Percentiles rank a stretch among this genome's conserved stretches.
phyloP scores from a whole-genome alignment of 2,329 filamentous ascomycete genomes.

The Colletotrichum destructivum region DNA sequence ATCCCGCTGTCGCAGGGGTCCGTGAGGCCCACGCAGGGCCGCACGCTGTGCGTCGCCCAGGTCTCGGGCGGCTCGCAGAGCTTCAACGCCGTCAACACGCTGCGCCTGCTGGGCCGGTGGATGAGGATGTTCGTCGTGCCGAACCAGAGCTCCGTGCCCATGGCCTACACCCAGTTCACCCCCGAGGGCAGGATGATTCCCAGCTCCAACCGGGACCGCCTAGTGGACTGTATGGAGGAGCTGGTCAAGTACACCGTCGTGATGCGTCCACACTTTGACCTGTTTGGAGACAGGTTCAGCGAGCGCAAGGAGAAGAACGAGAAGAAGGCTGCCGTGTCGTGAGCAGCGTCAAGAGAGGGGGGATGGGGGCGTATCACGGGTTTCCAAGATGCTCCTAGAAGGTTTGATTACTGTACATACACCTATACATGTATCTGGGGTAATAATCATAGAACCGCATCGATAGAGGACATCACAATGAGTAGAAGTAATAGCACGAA shows the following conservation, averaged over 20 bases:
- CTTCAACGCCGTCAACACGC: slow-evolving; percentile 77
- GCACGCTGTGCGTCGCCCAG: slow-evolving; percentile 74
- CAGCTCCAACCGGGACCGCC: slow-evolving; percentile 70
- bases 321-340: slow-evolving; percentile 10
- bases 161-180: slow-evolving; percentile 73
- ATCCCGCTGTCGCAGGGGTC: slow-evolving; percentile 74
- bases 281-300: slow-evolving; percentile 76
- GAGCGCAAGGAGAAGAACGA: slow-evolving; percentile 63
- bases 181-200: slow-evolving; percentile 66
- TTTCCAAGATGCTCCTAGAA: too few relatives aligned
- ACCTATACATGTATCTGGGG: too few relatives aligned
- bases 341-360: neutral
- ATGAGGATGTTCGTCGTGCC: slow-evolving; percentile 79
- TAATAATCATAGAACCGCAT: too few relatives aligned
- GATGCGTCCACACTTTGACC: slow-evolving; percentile 72
- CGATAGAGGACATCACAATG: too few relatives aligned
- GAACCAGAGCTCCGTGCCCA: slow-evolving; percentile 76
- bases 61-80: slow-evolving; percentile 76
- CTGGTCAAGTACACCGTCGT: slow-evolving; percentile 78
- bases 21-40: slow-evolving; percentile 76
- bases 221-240: slow-evolving; percentile 80
- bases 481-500: too few relatives aligned
- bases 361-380: too few relatives aligned
- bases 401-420: too few relatives aligned
- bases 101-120: slow-evolving; percentile 78